A percentile compares a stretch with the other conserved stretches of the same genome.
Conservation (phyloP, 345 rosid genomes). For the Lepidium africanum region DNA sequence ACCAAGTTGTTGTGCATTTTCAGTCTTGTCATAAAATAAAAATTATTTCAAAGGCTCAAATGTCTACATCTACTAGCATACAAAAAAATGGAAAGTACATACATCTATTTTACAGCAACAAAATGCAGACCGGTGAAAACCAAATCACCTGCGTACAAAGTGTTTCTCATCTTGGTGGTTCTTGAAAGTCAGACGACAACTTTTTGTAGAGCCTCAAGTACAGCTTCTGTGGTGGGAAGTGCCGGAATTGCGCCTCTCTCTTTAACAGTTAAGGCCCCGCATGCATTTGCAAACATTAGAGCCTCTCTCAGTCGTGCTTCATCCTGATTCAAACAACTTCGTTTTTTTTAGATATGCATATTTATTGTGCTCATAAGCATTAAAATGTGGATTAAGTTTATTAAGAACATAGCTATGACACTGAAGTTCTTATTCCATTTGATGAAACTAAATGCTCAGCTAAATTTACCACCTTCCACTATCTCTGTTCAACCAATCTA, state of each 20-base stretch:
- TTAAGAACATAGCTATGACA: background rate
- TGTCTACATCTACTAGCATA: background rate
- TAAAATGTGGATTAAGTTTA: background rate
- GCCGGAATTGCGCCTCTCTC: constrained; percentile 96
- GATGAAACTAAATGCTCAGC: background rate
- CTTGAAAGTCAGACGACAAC: constrained; percentile 25
- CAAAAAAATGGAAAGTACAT: background rate
- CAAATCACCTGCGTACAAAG: background rate
- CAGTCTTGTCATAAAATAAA: too few species aligned
- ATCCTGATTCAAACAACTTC: constrained; percentile 33
- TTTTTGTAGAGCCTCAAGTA: constrained; percentile 42
- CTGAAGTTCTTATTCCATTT: background rate
- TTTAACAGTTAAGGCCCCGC: constrained; percentile 87
- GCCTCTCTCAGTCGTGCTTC: constrained; percentile 67
- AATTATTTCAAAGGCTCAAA: background rate
- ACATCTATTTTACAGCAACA: constrained; percentile 12
- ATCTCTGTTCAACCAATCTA: background rate
- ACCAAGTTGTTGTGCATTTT: too few species aligned
- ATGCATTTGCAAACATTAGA: constrained; percentile 76
- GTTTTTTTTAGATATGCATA: constrained; percentile 13
- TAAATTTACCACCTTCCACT: too few species aligned
- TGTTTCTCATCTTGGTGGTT: background rate
- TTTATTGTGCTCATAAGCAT: background rate
- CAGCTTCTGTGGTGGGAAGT: constrained; percentile 74
- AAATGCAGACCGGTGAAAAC: background rate